Percentiles rank a stretch among this genome's conserved stretches.
Conservation (phyloP, 768 basidiomycete species). For the Suillus paluster region DNA sequence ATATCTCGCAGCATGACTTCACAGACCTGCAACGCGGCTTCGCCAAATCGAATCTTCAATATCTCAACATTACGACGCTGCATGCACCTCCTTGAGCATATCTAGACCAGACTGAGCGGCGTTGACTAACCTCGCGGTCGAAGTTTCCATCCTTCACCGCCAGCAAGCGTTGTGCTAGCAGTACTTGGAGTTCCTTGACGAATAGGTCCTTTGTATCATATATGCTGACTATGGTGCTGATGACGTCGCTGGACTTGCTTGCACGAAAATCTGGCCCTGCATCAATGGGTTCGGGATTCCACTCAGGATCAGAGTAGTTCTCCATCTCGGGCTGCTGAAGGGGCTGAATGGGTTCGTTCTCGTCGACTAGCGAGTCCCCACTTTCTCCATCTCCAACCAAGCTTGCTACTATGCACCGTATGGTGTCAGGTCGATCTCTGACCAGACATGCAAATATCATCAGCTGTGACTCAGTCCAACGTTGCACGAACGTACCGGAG, state of each 20-base stretch:
- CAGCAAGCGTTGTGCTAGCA: conserved; percentile 87
- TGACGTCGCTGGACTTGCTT: conserved; percentile 90
- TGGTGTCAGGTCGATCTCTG: conserved; percentile 90
- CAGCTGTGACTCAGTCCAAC: neutral
- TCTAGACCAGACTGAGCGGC: neutral
- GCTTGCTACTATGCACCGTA: conserved; percentile 89
- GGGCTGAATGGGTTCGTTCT: conserved; percentile 79
- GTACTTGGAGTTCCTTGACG: conserved; percentile 91
- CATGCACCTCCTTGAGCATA: conserved; percentile 12
- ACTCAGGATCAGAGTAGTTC: conserved; percentile 89
- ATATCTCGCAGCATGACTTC: conserved; percentile 99
- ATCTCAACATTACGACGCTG: conserved; percentile 94
- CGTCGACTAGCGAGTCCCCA: conserved; percentile 82
- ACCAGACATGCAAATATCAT: conserved; percentile 5
- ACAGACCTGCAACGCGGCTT: conserved; percentile 89
- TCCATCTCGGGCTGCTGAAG: conserved; percentile 78
- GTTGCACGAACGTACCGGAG: conserved; percentile 59
- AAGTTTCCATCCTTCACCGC: conserved; percentile 79
- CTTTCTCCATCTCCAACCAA: conserved; percentile 86
- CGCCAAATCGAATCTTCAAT: conserved; percentile 94
- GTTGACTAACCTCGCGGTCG: conserved; percentile 59
- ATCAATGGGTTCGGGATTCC: conserved; percentile 96
- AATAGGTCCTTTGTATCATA: conserved; percentile 98
- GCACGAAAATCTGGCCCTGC: conserved; percentile 94
- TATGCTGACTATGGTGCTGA: conserved; percentile 95